Base-by-base conservation (phyloP, 2,329 filamentous ascomycete genomes). In the Fusarium nelsonii region DNA sequence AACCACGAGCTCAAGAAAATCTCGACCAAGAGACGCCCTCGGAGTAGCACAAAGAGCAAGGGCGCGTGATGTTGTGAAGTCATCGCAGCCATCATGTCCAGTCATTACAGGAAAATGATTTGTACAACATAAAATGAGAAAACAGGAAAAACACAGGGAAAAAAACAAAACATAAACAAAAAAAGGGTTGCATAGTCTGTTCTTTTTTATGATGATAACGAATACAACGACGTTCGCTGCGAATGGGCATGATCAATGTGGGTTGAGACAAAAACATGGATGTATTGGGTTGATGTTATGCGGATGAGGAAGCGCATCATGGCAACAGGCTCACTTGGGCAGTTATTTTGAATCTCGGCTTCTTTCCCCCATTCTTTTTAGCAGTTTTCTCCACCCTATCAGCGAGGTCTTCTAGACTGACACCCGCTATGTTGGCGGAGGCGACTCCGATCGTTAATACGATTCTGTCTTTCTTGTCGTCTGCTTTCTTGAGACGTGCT, bases 1-100 rank as follows among this genome's bases (percentile, higher is more conserved):
- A 76, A 78, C 52, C 79, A 81, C 55, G 79, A 81, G 68, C 52
- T 81, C 23, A 80, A 81, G 73, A 81, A 80, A 69, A 74, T 81
- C 59, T 78, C 77, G 46, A 76, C 79, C 43, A 75, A 66, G 73
- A 78, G 43, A 62, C 70, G 26, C 55, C 74, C 33, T 75, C 79
- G 60, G 50, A 68, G 39, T 62, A 73, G 28, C 18, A 65, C 70
- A 20, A 78, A 76, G 53, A 68, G 69, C 28, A 77, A 73, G 60
- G 51, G 68, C 69, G n/a, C 70, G 78, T 53, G 74, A 74, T 59
- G 69, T 64, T 58, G 71, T 73, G 36, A 72, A 58, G 36, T 45
- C 10, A 52, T 43, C 37, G 44, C 49, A 62, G 20, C 43, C 41
- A 50, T 46, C 58, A 60, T 45, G 58, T 70, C 55, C 65, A 69